A percentile compares a stretch with the other conserved stretches of the same genome.
phyloP scores from a whole-genome alignment of 2,329 filamentous ascomycete genomes.

The Cercospora sojina region DNA sequence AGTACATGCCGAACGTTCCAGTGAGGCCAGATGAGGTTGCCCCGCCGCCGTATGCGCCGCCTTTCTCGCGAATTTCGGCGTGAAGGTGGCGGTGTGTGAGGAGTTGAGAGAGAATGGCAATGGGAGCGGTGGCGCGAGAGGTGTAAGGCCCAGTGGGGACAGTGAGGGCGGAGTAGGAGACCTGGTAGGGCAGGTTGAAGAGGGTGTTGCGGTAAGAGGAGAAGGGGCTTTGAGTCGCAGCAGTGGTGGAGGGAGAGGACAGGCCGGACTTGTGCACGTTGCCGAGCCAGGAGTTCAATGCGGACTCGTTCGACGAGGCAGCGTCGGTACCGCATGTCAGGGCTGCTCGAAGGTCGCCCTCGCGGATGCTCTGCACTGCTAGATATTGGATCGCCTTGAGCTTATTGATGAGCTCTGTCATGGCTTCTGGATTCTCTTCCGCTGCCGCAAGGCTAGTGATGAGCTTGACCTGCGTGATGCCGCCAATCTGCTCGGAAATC shows the following conservation, averaged over 20 bases:
- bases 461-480: conserved; percentile 85
- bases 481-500: conserved; percentile 79
- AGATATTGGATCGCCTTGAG: conserved; percentile 81
- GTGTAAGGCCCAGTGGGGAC: conserved; percentile 82
- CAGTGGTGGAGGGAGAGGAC: not conserved
- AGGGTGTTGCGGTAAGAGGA: conserved; percentile 63
- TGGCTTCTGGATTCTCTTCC: conserved; percentile 70
- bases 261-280: conserved; percentile 30
- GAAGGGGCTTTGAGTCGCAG: conserved; percentile 34
- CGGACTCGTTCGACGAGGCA: conserved; percentile 65
- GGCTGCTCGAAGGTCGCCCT: conserved; percentile 70
- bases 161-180: conserved; percentile 86
- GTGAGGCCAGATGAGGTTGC: conserved; percentile 78
- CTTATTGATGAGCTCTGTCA: conserved; percentile 58
- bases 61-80: conserved; percentile 96
- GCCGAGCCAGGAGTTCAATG: conserved; percentile 68
- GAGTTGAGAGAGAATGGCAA: conserved; percentile 86
- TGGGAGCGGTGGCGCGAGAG: conserved; percentile 69
- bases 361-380: conserved; percentile 60
- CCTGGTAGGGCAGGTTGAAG: conserved; percentile 93
- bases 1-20: conserved; percentile 91
- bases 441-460: conserved; percentile 76
- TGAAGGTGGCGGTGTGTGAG: conserved; percentile 96
- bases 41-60: conserved; percentile 90
- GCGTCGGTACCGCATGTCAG: conserved; percentile 82